Conservation (phyloP, 1,139 yeast genomes). For the Spathaspora sp. region DNA sequence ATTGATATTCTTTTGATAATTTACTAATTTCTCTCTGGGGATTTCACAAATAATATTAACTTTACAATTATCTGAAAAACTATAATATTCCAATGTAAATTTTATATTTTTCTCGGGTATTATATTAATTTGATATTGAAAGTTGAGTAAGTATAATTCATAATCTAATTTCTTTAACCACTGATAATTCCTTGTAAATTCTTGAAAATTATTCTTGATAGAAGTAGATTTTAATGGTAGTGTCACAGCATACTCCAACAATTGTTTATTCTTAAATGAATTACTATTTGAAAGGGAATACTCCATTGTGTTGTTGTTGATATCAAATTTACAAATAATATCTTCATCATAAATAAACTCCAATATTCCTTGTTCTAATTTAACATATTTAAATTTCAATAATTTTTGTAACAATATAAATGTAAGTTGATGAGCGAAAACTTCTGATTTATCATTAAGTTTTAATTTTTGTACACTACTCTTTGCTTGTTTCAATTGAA, state of each 20-base stretch:
- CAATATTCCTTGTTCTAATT: conserved; percentile 11
- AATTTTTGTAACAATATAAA: conserved; percentile 24
- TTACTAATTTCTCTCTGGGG: conserved; percentile 1
- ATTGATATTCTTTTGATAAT: not conserved
- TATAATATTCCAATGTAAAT: conserved; percentile 15
- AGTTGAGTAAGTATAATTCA: conserved; percentile 16
- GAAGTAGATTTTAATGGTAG: conserved; percentile 2
- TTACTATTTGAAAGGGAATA: not conserved
- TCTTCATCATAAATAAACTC: conserved; percentile 19
- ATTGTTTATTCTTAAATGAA: not conserved
- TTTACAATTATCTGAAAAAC: conserved; percentile 14
- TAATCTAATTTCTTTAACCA: conserved; percentile 23
- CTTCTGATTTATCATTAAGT: conserved; percentile 7
- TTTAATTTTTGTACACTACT: not conserved
- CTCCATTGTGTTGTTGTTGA: conserved; percentile 9
- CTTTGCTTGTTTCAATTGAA: conserved; percentile 17
- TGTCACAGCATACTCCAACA: conserved; percentile 1
- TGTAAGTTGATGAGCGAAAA: conserved; percentile 22
- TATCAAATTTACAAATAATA: conserved; percentile 17
- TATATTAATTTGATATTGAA: not conserved
- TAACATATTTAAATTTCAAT: conserved; percentile 19
- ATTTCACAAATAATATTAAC: conserved; percentile 6
- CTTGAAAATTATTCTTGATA: conserved; percentile 15
- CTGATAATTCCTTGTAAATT: conserved; percentile 22
- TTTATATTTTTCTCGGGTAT: conserved; percentile 4